Conservation (phyloP, 495 filamentous ascomycete species). For the Geoglossum glabrum region DNA sequence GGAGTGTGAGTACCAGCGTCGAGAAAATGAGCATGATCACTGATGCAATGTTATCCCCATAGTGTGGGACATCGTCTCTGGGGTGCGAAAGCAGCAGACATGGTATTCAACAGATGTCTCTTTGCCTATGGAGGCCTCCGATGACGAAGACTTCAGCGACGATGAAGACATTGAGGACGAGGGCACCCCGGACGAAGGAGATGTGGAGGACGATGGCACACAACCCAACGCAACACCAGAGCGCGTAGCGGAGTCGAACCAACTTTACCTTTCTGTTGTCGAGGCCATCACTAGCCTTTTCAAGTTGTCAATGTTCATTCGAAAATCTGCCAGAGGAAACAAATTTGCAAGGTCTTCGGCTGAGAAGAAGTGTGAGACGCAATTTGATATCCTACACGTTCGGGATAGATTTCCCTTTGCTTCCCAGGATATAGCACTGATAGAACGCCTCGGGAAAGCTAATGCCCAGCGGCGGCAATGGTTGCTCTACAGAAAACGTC, state of each 20-base stretch:
- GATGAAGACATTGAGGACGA: not conserved
- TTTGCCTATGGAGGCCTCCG: not conserved
- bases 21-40: not conserved
- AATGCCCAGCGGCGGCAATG: not conserved
- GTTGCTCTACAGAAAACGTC: not conserved
- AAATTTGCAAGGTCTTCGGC: constrained; percentile 15
- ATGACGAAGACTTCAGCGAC: constrained; percentile 8
- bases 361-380: not conserved
- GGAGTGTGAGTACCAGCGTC: not conserved
- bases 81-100: not conserved
- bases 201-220: not conserved
- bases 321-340: constrained; percentile 19
- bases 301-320: constrained; percentile 17
- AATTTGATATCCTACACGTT: not conserved
- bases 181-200: not conserved
- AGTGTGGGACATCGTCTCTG: not conserved
- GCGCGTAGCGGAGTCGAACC: not conserved
- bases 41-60: not conserved
- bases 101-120: not conserved
- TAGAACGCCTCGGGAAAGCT: not conserved
- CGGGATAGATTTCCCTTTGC: not conserved
- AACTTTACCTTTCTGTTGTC: constrained; percentile 11
- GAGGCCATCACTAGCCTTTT: constrained; percentile 16
- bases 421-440: not conserved
- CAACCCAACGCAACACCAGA: not conserved